A percentile compares a stretch with the other conserved stretches of the same genome.
phyloP scores from a whole-genome alignment of 441 rosid species.

The Adansonia gregorii region DNA sequence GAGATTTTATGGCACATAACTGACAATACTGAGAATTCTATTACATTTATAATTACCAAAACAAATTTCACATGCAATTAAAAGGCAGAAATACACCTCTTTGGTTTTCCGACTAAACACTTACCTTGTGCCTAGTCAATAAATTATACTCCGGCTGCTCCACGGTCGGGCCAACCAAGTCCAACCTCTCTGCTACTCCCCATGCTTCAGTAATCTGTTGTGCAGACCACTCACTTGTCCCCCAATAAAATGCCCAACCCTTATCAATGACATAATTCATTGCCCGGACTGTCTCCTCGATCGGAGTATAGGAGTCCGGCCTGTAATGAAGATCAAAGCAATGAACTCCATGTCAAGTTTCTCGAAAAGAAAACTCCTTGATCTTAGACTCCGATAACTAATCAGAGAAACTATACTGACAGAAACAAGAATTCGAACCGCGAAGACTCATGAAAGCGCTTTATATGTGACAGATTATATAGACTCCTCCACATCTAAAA shows the following conservation, averaged over 20 bases:
- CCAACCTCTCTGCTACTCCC: constrained; percentile 83
- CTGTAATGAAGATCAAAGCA: constrained; percentile 43
- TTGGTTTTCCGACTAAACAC: neutral
- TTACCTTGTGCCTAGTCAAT: constrained; percentile 82
- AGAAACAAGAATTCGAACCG: neutral
- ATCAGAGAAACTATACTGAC: neutral
- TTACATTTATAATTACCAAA: neutral
- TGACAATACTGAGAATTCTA: neutral
- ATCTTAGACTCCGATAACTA: neutral
- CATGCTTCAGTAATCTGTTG: constrained; percentile 97
- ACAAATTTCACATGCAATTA: neutral
- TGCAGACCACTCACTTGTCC: constrained; percentile 96
- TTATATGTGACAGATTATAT: neutral
- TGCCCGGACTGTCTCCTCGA: constrained; percentile 93
- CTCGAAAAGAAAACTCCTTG: neutral
- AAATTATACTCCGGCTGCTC: constrained; percentile 95
- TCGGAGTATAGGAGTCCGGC: constrained; percentile 83
- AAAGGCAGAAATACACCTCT: neutral
- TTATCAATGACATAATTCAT: constrained; percentile 94
- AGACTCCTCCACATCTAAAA: neutral
- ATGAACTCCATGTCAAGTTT: constrained; percentile 9
- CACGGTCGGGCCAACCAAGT: constrained; percentile 85
- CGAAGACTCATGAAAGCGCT: neutral
- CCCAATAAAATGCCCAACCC: constrained; percentile 99
- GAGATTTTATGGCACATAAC: neutral